phyloP scores from a whole-genome alignment of 768 basidiomycete species.

The Rickenella mellea region DNA sequence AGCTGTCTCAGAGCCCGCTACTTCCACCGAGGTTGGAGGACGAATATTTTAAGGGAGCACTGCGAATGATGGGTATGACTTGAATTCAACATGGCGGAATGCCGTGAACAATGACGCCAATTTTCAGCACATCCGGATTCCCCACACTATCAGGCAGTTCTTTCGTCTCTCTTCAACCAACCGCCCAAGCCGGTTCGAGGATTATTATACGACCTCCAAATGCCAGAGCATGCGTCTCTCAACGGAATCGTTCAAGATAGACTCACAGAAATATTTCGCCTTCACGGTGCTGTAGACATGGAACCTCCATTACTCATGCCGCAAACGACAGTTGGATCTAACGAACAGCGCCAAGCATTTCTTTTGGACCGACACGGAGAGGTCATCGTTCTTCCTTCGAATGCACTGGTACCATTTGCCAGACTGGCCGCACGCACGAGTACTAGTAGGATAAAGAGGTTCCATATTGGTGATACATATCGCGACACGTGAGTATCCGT shows the following conservation, averaged over 20 bases:
- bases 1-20: slow-evolving; percentile 70
- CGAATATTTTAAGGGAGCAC: slow-evolving; percentile 76
- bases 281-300: slow-evolving; percentile 86
- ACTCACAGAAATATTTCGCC: slow-evolving; percentile 65
- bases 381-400: slow-evolving; percentile 62
- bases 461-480: slow-evolving; percentile 68
- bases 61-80: slow-evolving; percentile 59
- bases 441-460: slow-evolving; percentile 70
- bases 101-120: neutral
- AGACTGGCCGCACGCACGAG: slow-evolving; percentile 64
- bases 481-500: slow-evolving; percentile 44
- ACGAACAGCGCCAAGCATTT: slow-evolving; percentile 55
- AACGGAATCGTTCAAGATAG: slow-evolving; percentile 72
- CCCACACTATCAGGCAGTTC: slow-evolving; percentile 67
- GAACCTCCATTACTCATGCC: slow-evolving; percentile 83
- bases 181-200: slow-evolving; percentile 53
- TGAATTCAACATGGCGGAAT: neutral
- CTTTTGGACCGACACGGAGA: slow-evolving; percentile 79
- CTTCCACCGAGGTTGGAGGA: slow-evolving; percentile 74
- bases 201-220: slow-evolving; percentile 63
- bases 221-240: slow-evolving; percentile 61
- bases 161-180: slow-evolving; percentile 72
- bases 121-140: slow-evolving; percentile 69
- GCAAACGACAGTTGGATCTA: slow-evolving; percentile 42
- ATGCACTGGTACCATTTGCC: slow-evolving; percentile 71